These are phyloP conservation scores for Castanea crenata DNA, from an alignment of 306 rosid genomes.

Conservation along the genomic window DNA sequence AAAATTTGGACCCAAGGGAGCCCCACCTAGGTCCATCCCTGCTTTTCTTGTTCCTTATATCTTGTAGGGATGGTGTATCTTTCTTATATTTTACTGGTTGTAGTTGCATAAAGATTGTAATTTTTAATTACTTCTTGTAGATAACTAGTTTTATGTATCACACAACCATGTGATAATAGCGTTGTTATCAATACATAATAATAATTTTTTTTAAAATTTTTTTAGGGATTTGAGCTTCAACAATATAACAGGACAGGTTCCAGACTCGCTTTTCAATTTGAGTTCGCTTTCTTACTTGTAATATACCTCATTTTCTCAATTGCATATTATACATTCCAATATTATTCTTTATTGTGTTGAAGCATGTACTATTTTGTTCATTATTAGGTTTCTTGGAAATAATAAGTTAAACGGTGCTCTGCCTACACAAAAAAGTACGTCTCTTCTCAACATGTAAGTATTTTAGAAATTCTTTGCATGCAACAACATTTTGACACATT, in stretches of 20 bases:
- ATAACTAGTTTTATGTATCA: no score
- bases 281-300: slow-evolving; percentile 61
- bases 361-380: slow-evolving; percentile 6
- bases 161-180: neutral
- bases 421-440: slow-evolving; percentile 43
- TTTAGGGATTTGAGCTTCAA: slow-evolving; percentile 94
- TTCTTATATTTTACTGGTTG: neutral
- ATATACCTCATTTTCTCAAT: slow-evolving; percentile 18
- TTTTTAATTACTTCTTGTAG: no score
- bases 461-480: neutral
- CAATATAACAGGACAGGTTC: slow-evolving; percentile 57
- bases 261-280: slow-evolving; percentile 62
- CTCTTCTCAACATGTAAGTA: slow-evolving; percentile 64
- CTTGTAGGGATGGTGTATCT: neutral
- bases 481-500: neutral
- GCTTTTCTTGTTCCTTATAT: no score
- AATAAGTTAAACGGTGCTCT: slow-evolving; percentile 60
- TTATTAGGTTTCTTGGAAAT: slow-evolving; percentile 73
- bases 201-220: neutral
- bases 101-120: no score
- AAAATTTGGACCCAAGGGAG: no score
- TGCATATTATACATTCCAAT: slow-evolving; percentile 4
- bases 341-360: slow-evolving; percentile 5
- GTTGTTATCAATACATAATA: neutral
- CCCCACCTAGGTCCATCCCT: no score